Evolutionary conservation across 352 stramenopile genomes (phyloP).

Genomic region (Pelagophyceae sp.): DNA sequence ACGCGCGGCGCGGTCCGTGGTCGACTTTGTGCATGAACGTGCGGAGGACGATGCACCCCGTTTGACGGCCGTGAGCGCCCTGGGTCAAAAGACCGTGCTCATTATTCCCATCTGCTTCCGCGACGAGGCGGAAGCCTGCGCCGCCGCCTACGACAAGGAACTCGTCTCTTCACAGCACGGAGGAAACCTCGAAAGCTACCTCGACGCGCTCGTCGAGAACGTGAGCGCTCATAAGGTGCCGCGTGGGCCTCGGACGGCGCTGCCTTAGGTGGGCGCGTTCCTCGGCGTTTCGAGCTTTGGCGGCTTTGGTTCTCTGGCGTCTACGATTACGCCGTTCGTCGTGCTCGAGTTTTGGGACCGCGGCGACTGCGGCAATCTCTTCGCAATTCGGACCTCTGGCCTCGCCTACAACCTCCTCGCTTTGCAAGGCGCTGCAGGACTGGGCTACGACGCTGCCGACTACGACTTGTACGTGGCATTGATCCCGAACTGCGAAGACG

Average conservation of each 20-base stretch:
- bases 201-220: neutral
- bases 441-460: neutral
- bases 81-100: neutral
- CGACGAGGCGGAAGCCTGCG: neutral
- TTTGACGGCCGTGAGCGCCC: too few relatives aligned
- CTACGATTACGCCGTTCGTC: too few relatives aligned
- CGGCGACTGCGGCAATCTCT: neutral
- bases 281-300: too few relatives aligned
- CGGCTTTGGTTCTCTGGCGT: too few relatives aligned
- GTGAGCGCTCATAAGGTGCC: neutral
- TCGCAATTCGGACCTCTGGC: neutral
- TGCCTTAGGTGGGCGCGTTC: too few relatives aligned
- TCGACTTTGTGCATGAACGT: too few relatives aligned
- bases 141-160: neutral
- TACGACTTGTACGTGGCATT: slow-evolving; percentile 1
- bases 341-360: neutral
- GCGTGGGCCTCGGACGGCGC: neutral
- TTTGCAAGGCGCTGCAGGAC: neutral
- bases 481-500: neutral
- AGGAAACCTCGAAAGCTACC: neutral
- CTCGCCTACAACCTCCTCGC: neutral
- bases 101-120: neutral
- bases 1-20: too few relatives aligned
- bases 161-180: neutral
- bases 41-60: too few relatives aligned